Evolutionary conservation across 495 filamentous ascomycete genomes (phyloP), one percentile per base, ranked within the genome.

Genomic region (Trichocladium uniseriatum): DNA sequence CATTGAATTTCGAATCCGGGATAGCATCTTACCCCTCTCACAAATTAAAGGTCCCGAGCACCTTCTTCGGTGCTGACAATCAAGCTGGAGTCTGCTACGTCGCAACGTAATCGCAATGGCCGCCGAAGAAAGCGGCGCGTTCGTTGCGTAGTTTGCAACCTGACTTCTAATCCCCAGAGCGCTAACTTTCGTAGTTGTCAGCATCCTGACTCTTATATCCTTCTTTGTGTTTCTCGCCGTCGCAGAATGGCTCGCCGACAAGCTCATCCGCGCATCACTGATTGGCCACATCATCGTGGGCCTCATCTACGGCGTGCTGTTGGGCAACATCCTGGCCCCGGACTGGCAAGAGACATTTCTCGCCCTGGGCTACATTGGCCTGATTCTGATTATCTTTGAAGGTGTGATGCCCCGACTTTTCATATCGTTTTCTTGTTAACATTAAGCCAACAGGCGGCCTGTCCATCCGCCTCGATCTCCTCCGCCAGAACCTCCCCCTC

Each of bases 271-370:
- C 60, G 89, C 86, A 53, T 83, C 84, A 0, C 71, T 91, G 4
- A 70, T 90, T 42, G 85, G 87, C 0, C 81, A 91, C 56, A 73
- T 91, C 16, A 66, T 91, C 15, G 62, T 89, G 21, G 87, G 87
- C 22, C 71, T 86, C 3, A 70, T 80, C 24, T 91, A 79, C 72
- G 83, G 86, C 21, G 72, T 72, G 0, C 84, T 84, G 0, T 74
- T 80, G 0, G 72, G 56, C 19, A 60, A 69, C 10, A 58, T 60
- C 48, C 53, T 73, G 9, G 40, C 54, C 1, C 61, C 65, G 22
- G 70, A 78, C 55, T 80, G 75, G 73, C 72, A 89, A 61, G 56
- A 74, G 3, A 69, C 71, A 0, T 74, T 88, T 37, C 75, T 83
- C 8, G 74, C 81, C 37, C 59, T 91, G n/a, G 86, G 87, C 0